Base-by-base conservation (phyloP, 345 rosid genomes). In the Theobroma cacao region DNA sequence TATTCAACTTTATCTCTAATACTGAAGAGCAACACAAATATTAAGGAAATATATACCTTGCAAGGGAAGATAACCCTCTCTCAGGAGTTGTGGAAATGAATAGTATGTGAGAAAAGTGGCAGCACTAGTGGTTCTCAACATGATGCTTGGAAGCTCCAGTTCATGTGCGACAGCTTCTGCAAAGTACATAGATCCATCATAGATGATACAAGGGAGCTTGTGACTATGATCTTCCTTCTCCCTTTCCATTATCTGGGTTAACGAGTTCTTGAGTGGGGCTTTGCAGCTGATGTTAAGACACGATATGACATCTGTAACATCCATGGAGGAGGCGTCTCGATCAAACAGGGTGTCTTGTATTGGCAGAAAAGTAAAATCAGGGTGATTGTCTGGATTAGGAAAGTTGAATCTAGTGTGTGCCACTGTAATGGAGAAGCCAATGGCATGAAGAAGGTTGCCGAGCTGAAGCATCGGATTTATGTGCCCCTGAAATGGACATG, bases 401-500 rank as follows among this genome's bases (percentile, higher is more conserved):
- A 81, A 83, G 50, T 80, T 83, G 80, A 66, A 79, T 38, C 70
- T 33, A 6, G 85, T 75, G 77, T 84, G 83, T 50, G 43, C 85
- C 36, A 87, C 72, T 1, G 83, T 80, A 73, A 84, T 67, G 28
- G 84, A 70, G 62, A 83, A 89, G 24, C 90, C 87, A 40, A 33
- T 77, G 7, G 82, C 82, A 26, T 76, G 74, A 63, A 89, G 87
- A 20, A 78, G 73, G 15, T 82, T 43, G 9, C 85, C 88, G 1
- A 87, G 79, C 38, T 85, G 89, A 79, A 89, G 89, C 86, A 86
- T 83, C 1, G 91, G 90, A 33, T 59, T 83, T 4, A 79, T 47
- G 78, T 93, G 94, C 15, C 98, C 97, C 69, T 88, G 91, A 28
- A 86, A 81, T 55, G 93, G 92, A 43, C 59, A 78, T 0, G 93